Percentiles rank a stretch among this genome's conserved stretches.
These are phyloP conservation scores for Chlorella sp. DNA, from an alignment of 139 green algal genomes.

Conservation along the genomic window DNA sequence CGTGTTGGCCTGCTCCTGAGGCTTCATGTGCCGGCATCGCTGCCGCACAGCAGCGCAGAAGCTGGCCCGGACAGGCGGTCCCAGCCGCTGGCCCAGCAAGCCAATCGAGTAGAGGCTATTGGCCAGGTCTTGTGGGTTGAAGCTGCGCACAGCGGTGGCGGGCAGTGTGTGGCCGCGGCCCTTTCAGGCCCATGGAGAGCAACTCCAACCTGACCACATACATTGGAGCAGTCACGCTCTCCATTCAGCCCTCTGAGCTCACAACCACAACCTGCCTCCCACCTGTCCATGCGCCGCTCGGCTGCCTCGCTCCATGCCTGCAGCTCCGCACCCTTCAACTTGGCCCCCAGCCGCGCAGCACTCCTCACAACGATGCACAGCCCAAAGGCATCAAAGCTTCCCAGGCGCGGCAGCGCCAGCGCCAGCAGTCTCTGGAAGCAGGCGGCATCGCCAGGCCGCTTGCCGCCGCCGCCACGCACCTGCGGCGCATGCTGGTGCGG, in stretches of 20 bases:
- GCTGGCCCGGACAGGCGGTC: not conserved
- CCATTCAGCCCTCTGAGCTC: too few relatives aligned
- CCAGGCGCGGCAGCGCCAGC: not conserved
- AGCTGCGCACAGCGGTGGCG: too few relatives aligned
- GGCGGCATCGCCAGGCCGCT: not conserved
- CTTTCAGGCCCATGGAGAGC: too few relatives aligned
- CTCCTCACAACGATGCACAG: conserved; percentile 1
- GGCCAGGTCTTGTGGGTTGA: conserved; percentile 8
- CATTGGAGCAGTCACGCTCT: too few relatives aligned
- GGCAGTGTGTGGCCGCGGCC: too few relatives aligned
- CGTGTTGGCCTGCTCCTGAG: conserved; percentile 1
- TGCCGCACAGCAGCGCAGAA: not conserved
- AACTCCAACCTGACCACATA: too few relatives aligned
- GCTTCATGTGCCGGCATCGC: not conserved
- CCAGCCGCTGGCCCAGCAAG: not conserved
- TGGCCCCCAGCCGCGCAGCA: not conserved
- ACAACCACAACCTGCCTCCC: too few relatives aligned
- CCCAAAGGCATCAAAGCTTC: not conserved
- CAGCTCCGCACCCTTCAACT: not conserved
- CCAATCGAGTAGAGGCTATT: not conserved
- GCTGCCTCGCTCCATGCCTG: not conserved
- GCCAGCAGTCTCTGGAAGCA: not conserved
- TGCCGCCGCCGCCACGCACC: not conserved
- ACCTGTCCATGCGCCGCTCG: not conserved
- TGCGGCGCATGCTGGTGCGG: not conserved